A percentile compares a stretch with the other conserved stretches of the same genome.
Evolutionary conservation across 164 flowering plant species (phyloP).

Genomic region (Aristolochia californica): DNA sequence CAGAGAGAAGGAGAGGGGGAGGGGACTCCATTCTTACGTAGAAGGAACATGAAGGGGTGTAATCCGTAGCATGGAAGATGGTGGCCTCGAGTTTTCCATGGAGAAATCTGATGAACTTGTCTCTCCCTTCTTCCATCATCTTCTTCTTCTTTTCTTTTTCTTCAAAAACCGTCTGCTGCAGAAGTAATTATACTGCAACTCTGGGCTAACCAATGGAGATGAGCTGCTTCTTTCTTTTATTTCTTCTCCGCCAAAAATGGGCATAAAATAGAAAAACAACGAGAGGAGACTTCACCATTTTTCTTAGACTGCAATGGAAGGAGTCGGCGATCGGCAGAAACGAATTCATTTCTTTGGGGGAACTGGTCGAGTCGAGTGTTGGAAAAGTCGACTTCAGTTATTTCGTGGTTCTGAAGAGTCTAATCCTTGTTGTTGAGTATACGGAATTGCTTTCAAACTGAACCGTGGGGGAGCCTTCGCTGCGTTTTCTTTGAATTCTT

Average conservation of each 20-base stretch:
- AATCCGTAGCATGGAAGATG: conserved; percentile 69
- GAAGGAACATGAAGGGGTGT: conserved; percentile 39
- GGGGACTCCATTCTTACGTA: conserved; percentile 30
- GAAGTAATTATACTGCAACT: neutral
- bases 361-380: too few species aligned
- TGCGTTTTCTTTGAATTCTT: too few species aligned
- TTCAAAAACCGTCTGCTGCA: neutral
- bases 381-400: too few species aligned
- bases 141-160: too few species aligned
- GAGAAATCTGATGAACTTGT: conserved; percentile 31
- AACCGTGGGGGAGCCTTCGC: too few species aligned
- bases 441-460: too few species aligned
- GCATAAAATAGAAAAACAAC: neutral
- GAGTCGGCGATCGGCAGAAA: conserved; percentile 5
- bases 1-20: neutral
- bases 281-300: neutral
- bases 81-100: conserved; percentile 87
- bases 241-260: neutral
- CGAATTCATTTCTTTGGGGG: too few species aligned
- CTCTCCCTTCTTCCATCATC: conserved; percentile 24
- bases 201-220: neutral
- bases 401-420: too few species aligned
- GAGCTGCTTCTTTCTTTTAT: neutral
- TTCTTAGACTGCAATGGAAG: conserved; percentile 12
- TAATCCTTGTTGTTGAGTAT: too few species aligned